Evolutionary conservation across 257 asterid genomes (phyloP).

Genomic region (Solanum okadae): DNA sequence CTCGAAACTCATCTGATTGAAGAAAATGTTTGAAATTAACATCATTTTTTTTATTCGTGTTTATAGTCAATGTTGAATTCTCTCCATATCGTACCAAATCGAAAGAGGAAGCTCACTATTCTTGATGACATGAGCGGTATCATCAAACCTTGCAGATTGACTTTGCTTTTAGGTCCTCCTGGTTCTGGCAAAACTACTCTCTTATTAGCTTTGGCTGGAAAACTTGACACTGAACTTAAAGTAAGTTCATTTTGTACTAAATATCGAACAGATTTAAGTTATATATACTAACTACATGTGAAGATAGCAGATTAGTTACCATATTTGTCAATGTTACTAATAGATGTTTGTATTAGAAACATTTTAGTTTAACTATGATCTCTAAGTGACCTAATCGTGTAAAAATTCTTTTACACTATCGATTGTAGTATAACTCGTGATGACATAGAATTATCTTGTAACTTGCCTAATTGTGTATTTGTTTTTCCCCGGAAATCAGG

Average conservation of each 20-base stretch:
- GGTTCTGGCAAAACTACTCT: slow-evolving; percentile 14
- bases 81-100: background rate
- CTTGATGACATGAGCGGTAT: slow-evolving; percentile 44
- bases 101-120: slow-evolving; percentile 1
- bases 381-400: background rate
- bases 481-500: background rate
- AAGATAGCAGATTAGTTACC: background rate
- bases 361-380: background rate
- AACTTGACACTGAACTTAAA: slow-evolving; percentile 36
- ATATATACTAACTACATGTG: background rate
- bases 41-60: background rate
- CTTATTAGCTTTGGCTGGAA: slow-evolving; percentile 61
- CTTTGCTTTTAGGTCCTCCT: background rate
- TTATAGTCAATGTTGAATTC: background rate
- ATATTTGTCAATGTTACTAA: background rate
- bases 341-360: background rate
- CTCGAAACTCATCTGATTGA: background rate
- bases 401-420: background rate
- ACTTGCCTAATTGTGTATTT: background rate
- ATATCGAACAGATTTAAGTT: background rate
- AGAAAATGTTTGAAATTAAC: background rate
- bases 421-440: background rate
- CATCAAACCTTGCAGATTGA: slow-evolving; percentile 47
- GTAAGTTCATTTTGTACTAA: slow-evolving; percentile 6
- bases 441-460: background rate